Conservation (phyloP, 257 asterid genomes). For the Orobanche coerulescens region DNA sequence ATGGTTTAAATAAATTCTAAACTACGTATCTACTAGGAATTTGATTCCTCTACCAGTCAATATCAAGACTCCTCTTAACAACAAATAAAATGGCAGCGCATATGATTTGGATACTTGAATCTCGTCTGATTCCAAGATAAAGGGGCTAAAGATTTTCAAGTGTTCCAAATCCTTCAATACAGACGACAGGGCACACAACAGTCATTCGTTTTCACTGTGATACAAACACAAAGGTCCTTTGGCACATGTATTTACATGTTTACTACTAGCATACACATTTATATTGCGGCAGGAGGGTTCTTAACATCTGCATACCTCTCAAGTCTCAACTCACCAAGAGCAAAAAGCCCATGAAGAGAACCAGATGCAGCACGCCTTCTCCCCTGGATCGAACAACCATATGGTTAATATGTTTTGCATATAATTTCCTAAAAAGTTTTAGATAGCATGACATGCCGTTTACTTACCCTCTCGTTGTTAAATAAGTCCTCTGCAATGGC, state of each 20-base stretch:
- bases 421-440: neutral
- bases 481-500: conserved; percentile 90
- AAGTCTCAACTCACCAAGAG: conserved; percentile 32
- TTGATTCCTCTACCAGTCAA: no score
- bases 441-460: conserved; percentile 8
- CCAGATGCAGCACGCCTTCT: conserved; percentile 43
- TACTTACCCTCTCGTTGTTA: conserved; percentile 60
- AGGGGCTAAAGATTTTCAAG: no score
- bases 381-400: conserved; percentile 34
- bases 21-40: no score
- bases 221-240: no score
- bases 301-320: conserved; percentile 23
- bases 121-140: no score
- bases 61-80: no score
- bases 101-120: no score
- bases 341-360: conserved; percentile 40
- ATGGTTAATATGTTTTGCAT: conserved; percentile 1
- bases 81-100: no score
- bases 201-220: no score
- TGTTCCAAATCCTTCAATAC: no score
- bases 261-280: neutral
- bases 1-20: no score
- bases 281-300: conserved; percentile 9
- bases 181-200: no score
- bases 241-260: neutral